These are phyloP conservation scores for Penicillium herquei DNA, from an alignment of 495 filamentous ascomycete species.

Conservation along the genomic window DNA sequence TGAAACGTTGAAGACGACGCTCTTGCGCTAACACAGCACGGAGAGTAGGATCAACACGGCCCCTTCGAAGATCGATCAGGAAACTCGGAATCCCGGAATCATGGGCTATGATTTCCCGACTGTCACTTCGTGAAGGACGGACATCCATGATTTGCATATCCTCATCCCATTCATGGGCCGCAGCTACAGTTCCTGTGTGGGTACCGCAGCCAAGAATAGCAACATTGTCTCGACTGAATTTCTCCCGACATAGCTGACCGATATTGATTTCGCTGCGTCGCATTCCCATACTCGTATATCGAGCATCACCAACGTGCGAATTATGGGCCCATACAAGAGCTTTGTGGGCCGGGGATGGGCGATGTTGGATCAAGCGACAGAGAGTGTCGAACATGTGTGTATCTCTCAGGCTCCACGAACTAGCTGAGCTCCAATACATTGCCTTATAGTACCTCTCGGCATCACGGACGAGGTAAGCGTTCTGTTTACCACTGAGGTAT, in stretches of 20 bases:
- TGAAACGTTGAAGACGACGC: constrained; percentile 51
- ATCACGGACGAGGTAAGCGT: constrained; percentile 54
- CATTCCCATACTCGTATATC: constrained; percentile 54
- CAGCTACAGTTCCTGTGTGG: constrained; percentile 57
- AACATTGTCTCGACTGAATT: constrained; percentile 45
- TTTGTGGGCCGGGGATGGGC: constrained; percentile 37
- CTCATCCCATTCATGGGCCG: constrained; percentile 55
- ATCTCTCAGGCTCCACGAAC: constrained; percentile 58
- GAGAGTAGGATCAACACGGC: constrained; percentile 33
- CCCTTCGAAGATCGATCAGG: constrained; percentile 48
- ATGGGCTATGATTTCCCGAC: constrained; percentile 47
- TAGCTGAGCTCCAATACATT: constrained; percentile 57
- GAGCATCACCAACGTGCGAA: constrained; percentile 59
- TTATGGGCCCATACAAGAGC: constrained; percentile 63
- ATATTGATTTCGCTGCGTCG: constrained; percentile 52
- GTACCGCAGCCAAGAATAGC: constrained; percentile 53
- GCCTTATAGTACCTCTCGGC: constrained; percentile 58
- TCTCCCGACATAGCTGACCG: constrained; percentile 55
- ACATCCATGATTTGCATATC: constrained; percentile 55
- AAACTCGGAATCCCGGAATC: constrained; percentile 47
- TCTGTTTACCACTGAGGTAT: constrained; percentile 54
- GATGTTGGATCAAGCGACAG: constrained; percentile 42
- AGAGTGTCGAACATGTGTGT: constrained; percentile 59
- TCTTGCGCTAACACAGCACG: constrained; percentile 38
- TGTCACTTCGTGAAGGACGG: constrained; percentile 38